Evolutionary conservation across 2,329 filamentous ascomycete species (phyloP).

Genomic region (Bisporella sp.): DNA sequence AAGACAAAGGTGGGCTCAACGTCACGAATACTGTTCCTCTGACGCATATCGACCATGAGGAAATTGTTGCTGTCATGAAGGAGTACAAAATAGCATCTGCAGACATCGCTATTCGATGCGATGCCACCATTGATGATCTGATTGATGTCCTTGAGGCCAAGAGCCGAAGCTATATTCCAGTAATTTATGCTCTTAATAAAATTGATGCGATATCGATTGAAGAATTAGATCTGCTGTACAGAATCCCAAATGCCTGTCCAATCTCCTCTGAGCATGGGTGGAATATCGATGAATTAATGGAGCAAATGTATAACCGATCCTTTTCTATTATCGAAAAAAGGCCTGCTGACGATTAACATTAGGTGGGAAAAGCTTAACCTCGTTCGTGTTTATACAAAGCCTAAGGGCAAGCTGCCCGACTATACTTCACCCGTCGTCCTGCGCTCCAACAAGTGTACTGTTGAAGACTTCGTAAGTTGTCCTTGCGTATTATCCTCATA

Average conservation of each 20-base stretch:
- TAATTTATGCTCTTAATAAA: conserved; percentile 98
- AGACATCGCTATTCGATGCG: conserved; percentile 95
- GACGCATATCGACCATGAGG: conserved; percentile 87
- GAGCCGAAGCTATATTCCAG: conserved; percentile 94
- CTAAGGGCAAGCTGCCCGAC: conserved; percentile 90
- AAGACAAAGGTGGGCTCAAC: conserved; percentile 95
- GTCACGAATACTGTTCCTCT: conserved; percentile 93
- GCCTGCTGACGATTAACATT: conserved; percentile 14
- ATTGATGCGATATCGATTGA: conserved; percentile 98
- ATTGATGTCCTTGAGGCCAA: conserved; percentile 95
- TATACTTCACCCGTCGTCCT: conserved; percentile 89
- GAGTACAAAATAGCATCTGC: conserved; percentile 96
- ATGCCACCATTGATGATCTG: conserved; percentile 93
- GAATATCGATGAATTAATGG: conserved; percentile 95
- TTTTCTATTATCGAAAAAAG: background rate
- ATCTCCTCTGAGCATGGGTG: conserved; percentile 97
- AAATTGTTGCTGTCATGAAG: conserved; percentile 96
- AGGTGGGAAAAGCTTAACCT: conserved; percentile 92
- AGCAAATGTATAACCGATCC: conserved; percentile 62
- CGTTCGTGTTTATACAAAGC: conserved; percentile 90
- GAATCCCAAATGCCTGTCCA: conserved; percentile 92
- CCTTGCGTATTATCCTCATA: conserved; percentile 2
- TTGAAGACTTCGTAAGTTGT: conserved; percentile 89
- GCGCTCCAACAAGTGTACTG: conserved; percentile 71
- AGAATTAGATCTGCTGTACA: conserved; percentile 90